Evolutionary conservation across 208 protist genomes (phyloP), one percentile per base, ranked within the genome.

Genomic region (Crithidia bombi): DNA sequence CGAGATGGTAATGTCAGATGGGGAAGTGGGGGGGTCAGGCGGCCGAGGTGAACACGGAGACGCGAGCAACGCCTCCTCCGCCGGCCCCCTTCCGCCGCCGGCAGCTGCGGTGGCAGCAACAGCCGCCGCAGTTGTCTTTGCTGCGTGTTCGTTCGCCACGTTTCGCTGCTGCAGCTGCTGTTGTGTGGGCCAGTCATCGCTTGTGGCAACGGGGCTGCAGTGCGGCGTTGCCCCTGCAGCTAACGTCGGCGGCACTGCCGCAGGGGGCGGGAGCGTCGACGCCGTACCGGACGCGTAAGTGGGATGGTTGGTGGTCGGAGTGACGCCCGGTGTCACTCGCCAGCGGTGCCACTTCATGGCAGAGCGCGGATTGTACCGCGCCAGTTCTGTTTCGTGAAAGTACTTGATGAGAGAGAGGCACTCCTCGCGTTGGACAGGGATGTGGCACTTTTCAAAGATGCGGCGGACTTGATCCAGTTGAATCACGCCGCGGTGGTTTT

Each of bases 401-500:
- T 86, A 94, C 49, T 85, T 65, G 19, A 97, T 90, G 17, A 97
- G 75, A 11, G 84, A 89, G 35, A 79, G 58, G 33, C 93, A 77
- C 17, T 97, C 89, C 43, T 82, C 82, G 35, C 81, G 82, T 21
- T 77, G 68, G 19, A 86, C 87, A 10, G 55, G 43, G 44, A 91
- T 90, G 36, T 87, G 57, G 44, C 72, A 85, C 26, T 80, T 76
- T 55, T 92, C 76, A 79, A 97, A 94, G 39, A 94, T 73, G 44
- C 66, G 63, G 32, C 79, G 78, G 61, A 91, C 79, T 61, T 93
- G 78, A 30, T 82, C 52, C 15, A 87, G 68, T 41, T 79, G 74
- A 51, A 97, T 97, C 23, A 90, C 78, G 21, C 92, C 92, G 41
- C 80, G 82, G 74, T 93, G 89, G 12, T 81, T 69, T n/a, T 85